These are phyloP conservation scores for Phytopythium helicoides DNA, from an alignment of 352 stramenopile genomes.

Conservation along the genomic window DNA sequence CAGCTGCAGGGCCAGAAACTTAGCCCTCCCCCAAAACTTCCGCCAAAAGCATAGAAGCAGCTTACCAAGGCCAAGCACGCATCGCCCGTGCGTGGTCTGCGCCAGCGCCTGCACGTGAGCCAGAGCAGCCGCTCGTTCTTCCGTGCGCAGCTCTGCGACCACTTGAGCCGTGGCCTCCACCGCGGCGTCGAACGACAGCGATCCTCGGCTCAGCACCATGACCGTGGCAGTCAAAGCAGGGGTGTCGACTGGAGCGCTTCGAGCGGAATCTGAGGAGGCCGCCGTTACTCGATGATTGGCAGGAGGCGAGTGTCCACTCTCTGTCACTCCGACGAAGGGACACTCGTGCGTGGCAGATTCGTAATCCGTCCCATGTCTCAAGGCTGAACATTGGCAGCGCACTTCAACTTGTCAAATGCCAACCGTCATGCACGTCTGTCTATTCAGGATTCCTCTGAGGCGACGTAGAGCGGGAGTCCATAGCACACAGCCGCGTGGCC, in stretches of 20 bases:
- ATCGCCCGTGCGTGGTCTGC: conserved; percentile 56
- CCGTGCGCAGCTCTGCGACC: conserved; percentile 16
- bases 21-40: conserved; percentile 2
- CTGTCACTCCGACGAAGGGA: too few relatives aligned
- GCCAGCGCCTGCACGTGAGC: conserved; percentile 24
- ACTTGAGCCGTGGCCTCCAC: conserved; percentile 26
- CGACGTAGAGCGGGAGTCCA: conserved; percentile 81
- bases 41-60: background rate
- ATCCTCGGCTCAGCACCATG: conserved; percentile 34
- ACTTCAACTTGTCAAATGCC: too few relatives aligned
- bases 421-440: too few relatives aligned
- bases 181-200: conserved; percentile 13
- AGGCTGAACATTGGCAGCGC: too few relatives aligned
- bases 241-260: background rate
- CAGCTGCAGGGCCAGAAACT: conserved; percentile 30
- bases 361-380: too few relatives aligned
- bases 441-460: background rate
- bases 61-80: conserved; percentile 71
- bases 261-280: background rate
- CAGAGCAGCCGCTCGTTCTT: conserved; percentile 16
- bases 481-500: conserved; percentile 96
- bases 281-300: too few relatives aligned
- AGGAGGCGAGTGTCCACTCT: too few relatives aligned
- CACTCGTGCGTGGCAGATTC: too few relatives aligned
- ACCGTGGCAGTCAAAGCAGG: background rate